Evolutionary conservation across 805 yeast genomes (phyloP).

Genomic region (Metschnikowia lochheadii): DNA sequence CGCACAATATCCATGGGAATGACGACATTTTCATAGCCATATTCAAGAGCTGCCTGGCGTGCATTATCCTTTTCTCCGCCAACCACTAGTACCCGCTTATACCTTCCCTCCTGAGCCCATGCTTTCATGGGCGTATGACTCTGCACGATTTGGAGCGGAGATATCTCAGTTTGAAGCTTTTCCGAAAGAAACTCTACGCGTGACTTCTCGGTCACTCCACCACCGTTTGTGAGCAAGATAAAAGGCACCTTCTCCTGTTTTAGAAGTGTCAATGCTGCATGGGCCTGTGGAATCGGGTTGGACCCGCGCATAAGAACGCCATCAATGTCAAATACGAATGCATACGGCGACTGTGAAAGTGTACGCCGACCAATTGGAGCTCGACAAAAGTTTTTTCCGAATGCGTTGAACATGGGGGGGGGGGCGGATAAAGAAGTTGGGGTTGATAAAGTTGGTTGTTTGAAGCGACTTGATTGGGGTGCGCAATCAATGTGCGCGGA

Average conservation of each 20-base stretch:
- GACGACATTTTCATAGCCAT: conserved; percentile 76
- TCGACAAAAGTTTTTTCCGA: neutral
- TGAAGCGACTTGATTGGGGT: neutral
- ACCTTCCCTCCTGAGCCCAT: conserved; percentile 43
- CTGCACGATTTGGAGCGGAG: conserved; percentile 67
- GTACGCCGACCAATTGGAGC: neutral
- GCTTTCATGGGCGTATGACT: conserved; percentile 83
- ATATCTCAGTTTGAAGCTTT: conserved; percentile 42
- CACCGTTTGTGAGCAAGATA: conserved; percentile 86
- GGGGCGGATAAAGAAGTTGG: too few species aligned
- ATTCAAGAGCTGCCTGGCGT: conserved; percentile 65
- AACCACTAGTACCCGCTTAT: conserved; percentile 66
- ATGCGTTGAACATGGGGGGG: neutral
- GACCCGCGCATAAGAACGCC: conserved; percentile 82
- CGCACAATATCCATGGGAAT: conserved; percentile 68
- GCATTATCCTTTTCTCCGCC: conserved; percentile 76
- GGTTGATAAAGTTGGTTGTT: neutral
- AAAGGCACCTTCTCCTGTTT: conserved; percentile 61
- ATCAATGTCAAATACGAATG: conserved; percentile 59
- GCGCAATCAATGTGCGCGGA: neutral
- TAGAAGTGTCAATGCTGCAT: conserved; percentile 52
- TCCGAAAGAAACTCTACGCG: conserved; percentile 52
- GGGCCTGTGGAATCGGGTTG: conserved; percentile 62
- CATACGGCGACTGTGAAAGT: conserved; percentile 13
- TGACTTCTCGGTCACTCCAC: conserved; percentile 67